Percentiles rank a stretch among this genome's conserved stretches.
Evolutionary conservation across 1,284 basidiomycete genomes (phyloP).

Genomic region (Apiotrichum veenhuisii): DNA sequence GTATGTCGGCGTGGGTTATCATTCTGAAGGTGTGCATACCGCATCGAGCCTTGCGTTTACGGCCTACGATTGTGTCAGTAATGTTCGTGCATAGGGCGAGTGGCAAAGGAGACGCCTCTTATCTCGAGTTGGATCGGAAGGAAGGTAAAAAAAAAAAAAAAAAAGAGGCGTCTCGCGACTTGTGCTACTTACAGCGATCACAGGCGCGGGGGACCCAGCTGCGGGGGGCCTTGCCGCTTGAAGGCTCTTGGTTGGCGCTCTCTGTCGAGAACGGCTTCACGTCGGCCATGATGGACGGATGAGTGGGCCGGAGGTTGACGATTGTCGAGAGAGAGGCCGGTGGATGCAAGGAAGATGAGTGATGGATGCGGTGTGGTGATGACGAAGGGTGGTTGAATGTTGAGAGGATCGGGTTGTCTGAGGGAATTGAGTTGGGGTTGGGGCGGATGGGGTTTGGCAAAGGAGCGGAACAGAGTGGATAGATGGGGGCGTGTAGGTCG

Average conservation of each 20-base stretch:
- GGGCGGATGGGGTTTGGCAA: neutral
- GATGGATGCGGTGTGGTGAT: neutral
- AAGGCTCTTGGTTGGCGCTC: conserved; percentile 15
- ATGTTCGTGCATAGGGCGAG: neutral
- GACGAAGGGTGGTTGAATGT: neutral
- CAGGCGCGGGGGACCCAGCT: conserved; percentile 30
- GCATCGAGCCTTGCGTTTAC: conserved; percentile 34
- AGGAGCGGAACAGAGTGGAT: neutral
- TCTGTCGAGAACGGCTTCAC: conserved; percentile 1
- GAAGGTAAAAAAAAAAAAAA: no score
- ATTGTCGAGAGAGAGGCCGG: neutral
- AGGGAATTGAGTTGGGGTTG: neutral
- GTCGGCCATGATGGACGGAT: conserved; percentile 1
- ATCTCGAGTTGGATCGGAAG: no score
- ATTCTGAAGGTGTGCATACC: conserved; percentile 13
- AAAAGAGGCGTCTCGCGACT: neutral
- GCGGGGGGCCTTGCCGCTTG: conserved; percentile 23
- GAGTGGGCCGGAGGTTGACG: neutral
- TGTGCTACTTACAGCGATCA: conserved; percentile 25
- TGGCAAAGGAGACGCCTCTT: neutral
- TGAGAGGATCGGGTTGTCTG: neutral
- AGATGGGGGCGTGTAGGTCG: no score
- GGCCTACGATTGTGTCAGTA: conserved; percentile 15
- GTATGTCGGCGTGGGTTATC: neutral
- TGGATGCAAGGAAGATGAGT: neutral